Conservation (phyloP, 768 basidiomycete genomes). For the Pisolithus marmoratus region DNA sequence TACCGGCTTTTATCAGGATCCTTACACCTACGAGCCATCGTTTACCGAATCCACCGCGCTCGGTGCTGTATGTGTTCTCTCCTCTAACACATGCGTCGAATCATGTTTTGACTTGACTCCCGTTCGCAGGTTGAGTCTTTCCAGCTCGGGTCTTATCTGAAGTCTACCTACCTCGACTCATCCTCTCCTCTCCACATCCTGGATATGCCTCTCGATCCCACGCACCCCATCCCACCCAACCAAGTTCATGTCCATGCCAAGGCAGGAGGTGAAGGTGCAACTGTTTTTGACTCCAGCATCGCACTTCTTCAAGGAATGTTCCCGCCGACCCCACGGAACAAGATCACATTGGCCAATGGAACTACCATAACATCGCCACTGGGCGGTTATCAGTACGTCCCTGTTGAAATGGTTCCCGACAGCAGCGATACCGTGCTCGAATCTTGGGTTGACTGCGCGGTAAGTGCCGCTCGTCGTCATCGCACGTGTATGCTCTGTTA, state of each 20-base stretch:
- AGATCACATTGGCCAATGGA: conserved; percentile 72
- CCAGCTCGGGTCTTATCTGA: conserved; percentile 55
- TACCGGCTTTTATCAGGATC: conserved; percentile 64
- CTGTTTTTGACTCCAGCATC: conserved; percentile 79
- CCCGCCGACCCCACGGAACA: conserved; percentile 67
- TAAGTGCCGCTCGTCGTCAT: conserved; percentile 20
- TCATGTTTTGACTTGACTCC: too few species aligned
- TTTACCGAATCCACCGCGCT: conserved; percentile 71
- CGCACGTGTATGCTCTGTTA: conserved; percentile 34
- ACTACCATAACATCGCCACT: conserved; percentile 68
- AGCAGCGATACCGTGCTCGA: conserved; percentile 71
- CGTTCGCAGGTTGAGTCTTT: conserved; percentile 54
- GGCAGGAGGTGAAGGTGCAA: conserved; percentile 72
- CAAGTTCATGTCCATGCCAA: conserved; percentile 75
- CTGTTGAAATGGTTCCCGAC: conserved; percentile 49
- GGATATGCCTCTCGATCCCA: conserved; percentile 56
- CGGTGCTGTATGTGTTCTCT: conserved; percentile 49
- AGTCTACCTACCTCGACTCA: conserved; percentile 60
- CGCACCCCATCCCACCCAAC: conserved; percentile 54
- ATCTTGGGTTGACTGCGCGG: conserved; percentile 65
- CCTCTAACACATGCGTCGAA: background rate
- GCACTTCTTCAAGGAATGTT: conserved; percentile 80
- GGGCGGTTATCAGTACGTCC: conserved; percentile 82
- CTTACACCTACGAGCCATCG: conserved; percentile 55
- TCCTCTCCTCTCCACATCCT: conserved; percentile 63